Evolutionary conservation across 768 basidiomycete species (phyloP).

Genomic region (Hygrocybe punicea): DNA sequence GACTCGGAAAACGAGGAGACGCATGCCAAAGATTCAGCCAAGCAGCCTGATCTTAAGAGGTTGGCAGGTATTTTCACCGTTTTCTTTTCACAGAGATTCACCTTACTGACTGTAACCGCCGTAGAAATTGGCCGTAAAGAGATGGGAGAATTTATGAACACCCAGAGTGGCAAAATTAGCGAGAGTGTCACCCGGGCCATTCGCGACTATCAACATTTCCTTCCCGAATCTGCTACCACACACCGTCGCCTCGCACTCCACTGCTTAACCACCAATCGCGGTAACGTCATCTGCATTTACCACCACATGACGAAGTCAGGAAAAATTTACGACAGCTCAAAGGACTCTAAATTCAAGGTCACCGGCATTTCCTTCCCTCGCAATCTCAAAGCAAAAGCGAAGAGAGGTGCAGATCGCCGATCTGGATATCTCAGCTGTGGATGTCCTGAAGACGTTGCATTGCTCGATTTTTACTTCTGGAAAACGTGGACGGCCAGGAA

Average conservation of each 20-base stretch:
- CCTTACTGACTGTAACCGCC: neutral
- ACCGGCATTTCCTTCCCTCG: neutral
- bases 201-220: neutral
- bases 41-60: neutral
- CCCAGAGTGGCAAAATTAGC: neutral
- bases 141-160: neutral
- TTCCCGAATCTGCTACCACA: neutral
- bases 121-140: neutral
- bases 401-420: neutral
- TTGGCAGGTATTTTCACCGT: neutral
- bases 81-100: neutral
- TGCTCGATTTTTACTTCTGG: slow-evolving; percentile 8
- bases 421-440: slow-evolving; percentile 1
- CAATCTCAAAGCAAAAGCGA: neutral
- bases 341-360: neutral
- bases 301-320: neutral
- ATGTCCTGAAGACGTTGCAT: neutral
- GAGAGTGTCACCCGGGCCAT: neutral
- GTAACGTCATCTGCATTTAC: neutral
- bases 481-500: slow-evolving; percentile 4
- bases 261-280: neutral
- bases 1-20: neutral
- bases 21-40: neutral
- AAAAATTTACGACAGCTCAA: neutral
- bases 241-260: neutral